These are phyloP conservation scores for Canavalia gladiata DNA, from an alignment of 306 rosid genomes.

Conservation along the genomic window DNA sequence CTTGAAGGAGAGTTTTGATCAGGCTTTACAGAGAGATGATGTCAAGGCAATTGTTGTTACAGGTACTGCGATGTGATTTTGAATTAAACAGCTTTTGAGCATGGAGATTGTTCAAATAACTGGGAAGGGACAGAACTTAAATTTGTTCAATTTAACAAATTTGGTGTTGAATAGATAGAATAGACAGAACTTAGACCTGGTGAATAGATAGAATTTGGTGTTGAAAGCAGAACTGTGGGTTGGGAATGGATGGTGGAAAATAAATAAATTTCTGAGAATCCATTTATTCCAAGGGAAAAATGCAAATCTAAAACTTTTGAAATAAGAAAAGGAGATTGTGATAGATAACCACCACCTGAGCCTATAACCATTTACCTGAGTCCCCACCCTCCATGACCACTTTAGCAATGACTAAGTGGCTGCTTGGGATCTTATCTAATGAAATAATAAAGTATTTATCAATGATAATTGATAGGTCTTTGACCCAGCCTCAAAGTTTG, in stretches of 20 bases:
- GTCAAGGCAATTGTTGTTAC: conserved; percentile 92
- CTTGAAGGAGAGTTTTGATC: conserved; percentile 76
- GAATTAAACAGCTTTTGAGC: conserved; percentile 17
- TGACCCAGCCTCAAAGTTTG: not conserved
- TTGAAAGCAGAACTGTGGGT: not conserved
- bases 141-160: conserved; percentile 7
- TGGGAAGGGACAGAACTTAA: not conserved
- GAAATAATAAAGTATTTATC: conserved; percentile 3
- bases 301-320: conserved; percentile 7
- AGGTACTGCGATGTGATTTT: conserved; percentile 57
- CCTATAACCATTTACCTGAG: conserved; percentile 14
- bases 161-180: not conserved
- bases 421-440: conserved; percentile 15
- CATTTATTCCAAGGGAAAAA: not conserved
- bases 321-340: conserved; percentile 1
- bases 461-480: not conserved
- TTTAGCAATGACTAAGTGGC: conserved; percentile 18
- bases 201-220: conserved; percentile 9
- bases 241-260: not conserved
- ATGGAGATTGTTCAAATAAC: conserved; percentile 14
- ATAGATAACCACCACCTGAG: not conserved
- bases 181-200: not conserved
- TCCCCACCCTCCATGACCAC: conserved; percentile 13
- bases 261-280: not conserved
- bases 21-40: conserved; percentile 78